Evolutionary conservation across 1,284 basidiomycete genomes (phyloP).

Genomic region (Ceratorhiza oryzae-sativae): DNA sequence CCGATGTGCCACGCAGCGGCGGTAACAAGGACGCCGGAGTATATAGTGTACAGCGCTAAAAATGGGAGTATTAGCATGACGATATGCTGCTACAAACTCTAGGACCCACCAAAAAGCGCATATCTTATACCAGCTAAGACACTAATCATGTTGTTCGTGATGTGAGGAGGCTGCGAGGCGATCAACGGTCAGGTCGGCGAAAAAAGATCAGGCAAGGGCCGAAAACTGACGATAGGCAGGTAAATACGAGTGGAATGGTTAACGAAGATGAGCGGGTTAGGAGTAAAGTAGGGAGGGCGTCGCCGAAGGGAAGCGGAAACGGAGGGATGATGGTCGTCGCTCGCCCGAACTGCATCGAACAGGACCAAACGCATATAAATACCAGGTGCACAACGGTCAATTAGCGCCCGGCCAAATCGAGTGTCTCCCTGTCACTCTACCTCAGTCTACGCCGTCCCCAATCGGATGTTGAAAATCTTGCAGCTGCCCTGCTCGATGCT

Average conservation of each 20-base stretch:
- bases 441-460: not conserved
- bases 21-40: constrained; percentile 31
- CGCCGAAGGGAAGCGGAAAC: constrained; percentile 7
- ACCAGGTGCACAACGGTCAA: not conserved
- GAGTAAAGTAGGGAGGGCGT: not conserved
- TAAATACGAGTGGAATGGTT: constrained; percentile 4
- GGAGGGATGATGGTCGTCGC: constrained; percentile 26
- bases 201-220: not conserved
- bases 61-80: not conserved
- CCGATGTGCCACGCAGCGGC: constrained; percentile 33
- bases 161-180: constrained; percentile 19
- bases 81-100: not conserved
- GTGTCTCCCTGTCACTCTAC: not conserved
- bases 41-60: constrained; percentile 35
- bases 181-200: not conserved
- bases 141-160: constrained; percentile 36
- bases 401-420: constrained; percentile 11
- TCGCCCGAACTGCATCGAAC: constrained; percentile 14
- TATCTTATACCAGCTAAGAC: constrained; percentile 40
- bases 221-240: constrained; percentile 31
- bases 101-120: constrained; percentile 27
- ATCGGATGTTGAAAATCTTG: not conserved
- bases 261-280: not conserved
- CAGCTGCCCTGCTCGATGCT: no score
- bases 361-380: constrained; percentile 32